These are phyloP conservation scores for Talaromyces sp. DNA, from an alignment of 2,329 filamentous ascomycete genomes.

Conservation along the genomic window DNA sequence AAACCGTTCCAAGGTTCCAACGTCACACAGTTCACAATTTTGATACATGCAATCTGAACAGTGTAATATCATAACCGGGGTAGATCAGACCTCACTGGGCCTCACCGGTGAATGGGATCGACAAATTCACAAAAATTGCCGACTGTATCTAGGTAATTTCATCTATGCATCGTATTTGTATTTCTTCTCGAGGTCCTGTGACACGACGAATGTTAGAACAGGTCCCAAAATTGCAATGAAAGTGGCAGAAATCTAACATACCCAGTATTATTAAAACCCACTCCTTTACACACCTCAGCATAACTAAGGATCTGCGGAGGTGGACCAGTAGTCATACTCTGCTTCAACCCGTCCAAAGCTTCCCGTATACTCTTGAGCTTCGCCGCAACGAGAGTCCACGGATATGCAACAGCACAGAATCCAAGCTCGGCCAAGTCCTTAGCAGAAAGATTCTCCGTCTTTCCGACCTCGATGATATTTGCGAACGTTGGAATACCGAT, in stretches of 20 bases:
- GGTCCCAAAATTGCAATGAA: not conserved
- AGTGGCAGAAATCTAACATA: slow-evolving; percentile 18
- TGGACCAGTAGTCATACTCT: slow-evolving; percentile 40
- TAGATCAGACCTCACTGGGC: not conserved
- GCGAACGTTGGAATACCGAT: slow-evolving; percentile 40
- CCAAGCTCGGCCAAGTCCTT: slow-evolving; percentile 40
- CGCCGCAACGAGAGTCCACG: slow-evolving; percentile 18
- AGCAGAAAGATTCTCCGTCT: slow-evolving; percentile 38
- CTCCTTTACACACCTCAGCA: slow-evolving; percentile 45
- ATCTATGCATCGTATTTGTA: slow-evolving; percentile 7
- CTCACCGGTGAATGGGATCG: not conserved
- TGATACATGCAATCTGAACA: no score
- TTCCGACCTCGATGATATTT: slow-evolving; percentile 47
- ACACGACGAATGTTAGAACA: not conserved
- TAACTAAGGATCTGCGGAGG: slow-evolving; percentile 46
- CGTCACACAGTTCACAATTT: no score
- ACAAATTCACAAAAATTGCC: not conserved
- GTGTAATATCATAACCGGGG: no score
- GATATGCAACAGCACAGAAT: slow-evolving; percentile 26
- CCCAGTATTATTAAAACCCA: slow-evolving; percentile 48
- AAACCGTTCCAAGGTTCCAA: no score
- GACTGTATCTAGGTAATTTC: not conserved
- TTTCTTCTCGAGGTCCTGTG: slow-evolving; percentile 9
- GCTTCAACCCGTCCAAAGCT: slow-evolving; percentile 39
- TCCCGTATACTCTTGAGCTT: slow-evolving; percentile 23